Base-by-base conservation (phyloP, 2,329 filamentous ascomycete genomes). In the Neofusicoccum kwambonambiense region DNA sequence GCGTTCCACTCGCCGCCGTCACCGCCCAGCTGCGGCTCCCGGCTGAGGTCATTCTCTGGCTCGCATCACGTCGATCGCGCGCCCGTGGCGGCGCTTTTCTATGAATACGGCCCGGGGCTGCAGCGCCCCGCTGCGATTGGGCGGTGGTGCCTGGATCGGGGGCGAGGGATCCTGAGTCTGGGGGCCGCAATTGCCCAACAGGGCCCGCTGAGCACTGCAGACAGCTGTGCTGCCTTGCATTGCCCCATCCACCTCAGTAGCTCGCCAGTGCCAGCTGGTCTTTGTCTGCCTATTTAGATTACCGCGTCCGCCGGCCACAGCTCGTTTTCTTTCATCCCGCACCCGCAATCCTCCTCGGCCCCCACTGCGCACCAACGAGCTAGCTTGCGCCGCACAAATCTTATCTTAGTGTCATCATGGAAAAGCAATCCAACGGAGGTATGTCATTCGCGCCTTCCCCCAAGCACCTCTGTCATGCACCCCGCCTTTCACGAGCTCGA, bases 361-460 rank as follows among this genome's bases (percentile, higher is more conserved):
- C 56, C 56, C 56, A 47, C 56, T 19, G 41, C 42, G 2, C 27
- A 19, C 37, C 41, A 34, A 47, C 41, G 31, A 60, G 56, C 56
- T 60, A 60, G 42, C 31, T 11, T 47, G 41, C 42, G 56, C 56
- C 27, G 31, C 27, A 45, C 50, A 27, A 45, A 34, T 39, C 42
- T 51, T 62, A 50, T 62, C 44, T 50, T 62, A 62, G 58, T 37
- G 58, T 51, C 41, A 57, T 47, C n/a, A 64, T 64, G 62, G 62
- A 64, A 44, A 64, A 64, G 35, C 51, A 64, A 7, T 13, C 41
- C 3, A 56, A 44, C 22, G 62, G 42, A 15, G 51, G 62, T 64
- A 64, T 41, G 62, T 64, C 50, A 17, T 52, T 39, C 12, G 12
- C 44, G 34, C 4, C 17, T 12, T 42, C 15, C 35, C 35, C 22